These are phyloP conservation scores for Balakata baccata DNA, from an alignment of 345 rosid species.

Conservation along the genomic window DNA sequence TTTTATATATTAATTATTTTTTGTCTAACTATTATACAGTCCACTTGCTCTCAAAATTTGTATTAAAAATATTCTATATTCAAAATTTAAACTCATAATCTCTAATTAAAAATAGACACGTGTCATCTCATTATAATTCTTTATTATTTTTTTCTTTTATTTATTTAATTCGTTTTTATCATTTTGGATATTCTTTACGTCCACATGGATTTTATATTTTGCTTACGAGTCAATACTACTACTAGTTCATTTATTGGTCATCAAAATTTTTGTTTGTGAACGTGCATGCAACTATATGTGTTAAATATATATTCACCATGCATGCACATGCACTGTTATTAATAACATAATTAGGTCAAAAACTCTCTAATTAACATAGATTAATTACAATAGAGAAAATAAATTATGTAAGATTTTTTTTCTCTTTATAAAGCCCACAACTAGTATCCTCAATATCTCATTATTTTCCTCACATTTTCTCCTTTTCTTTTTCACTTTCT, in stretches of 20 bases:
- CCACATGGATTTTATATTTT: neutral
- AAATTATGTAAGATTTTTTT: constrained; percentile 7
- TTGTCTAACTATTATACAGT: too few species aligned
- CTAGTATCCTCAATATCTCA: constrained; percentile 9
- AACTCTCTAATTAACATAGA: neutral
- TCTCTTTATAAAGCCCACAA: constrained; percentile 36
- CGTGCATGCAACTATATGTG: too few species aligned
- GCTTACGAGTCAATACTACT: neutral
- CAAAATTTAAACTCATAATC: too few species aligned
- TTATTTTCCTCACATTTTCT: constrained; percentile 14
- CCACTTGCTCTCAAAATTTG: too few species aligned
- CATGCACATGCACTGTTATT: constrained; percentile 24
- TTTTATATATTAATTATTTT: too few species aligned
- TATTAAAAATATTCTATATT: too few species aligned
- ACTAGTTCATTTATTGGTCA: neutral
- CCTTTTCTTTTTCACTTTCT: neutral
- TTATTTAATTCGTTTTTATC: too few species aligned
- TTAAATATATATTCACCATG: neutral
- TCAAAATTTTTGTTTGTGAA: neutral
- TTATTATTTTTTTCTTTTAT: too few species aligned
- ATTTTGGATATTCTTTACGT: neutral
- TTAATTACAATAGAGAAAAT: neutral
- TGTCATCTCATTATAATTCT: too few species aligned
- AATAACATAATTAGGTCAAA: constrained; percentile 36
- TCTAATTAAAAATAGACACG: too few species aligned